A percentile compares a stretch with the other conserved stretches of the same genome.
These are phyloP conservation scores for Colletotrichum sp. DNA, from an alignment of 2,329 filamentous ascomycete genomes.

Conservation along the genomic window DNA sequence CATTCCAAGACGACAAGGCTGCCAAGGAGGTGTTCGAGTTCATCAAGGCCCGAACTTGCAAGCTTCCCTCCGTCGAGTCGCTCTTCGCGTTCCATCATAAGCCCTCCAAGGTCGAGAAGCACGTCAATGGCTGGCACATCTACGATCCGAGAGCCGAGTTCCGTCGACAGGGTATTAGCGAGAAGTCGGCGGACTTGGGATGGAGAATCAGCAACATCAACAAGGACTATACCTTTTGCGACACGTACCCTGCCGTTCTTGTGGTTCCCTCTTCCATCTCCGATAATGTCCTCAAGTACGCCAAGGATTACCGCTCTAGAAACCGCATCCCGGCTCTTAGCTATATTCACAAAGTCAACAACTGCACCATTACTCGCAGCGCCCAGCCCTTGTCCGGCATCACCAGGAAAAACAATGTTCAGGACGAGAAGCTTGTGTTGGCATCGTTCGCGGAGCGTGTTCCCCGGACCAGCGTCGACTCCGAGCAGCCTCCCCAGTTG, in stretches of 20 bases:
- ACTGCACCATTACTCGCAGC: conserved; percentile 94
- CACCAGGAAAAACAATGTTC: conserved; percentile 86
- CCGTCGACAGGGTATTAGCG: conserved; percentile 83
- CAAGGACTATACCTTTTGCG: conserved; percentile 85
- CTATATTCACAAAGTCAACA: conserved; percentile 96
- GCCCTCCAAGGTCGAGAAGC: conserved; percentile 74
- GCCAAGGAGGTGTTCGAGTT: conserved; percentile 89
- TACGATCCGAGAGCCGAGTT: conserved; percentile 90
- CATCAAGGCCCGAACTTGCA: conserved; percentile 82
- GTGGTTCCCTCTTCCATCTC: conserved; percentile 89
- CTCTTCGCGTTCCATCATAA: conserved; percentile 90
- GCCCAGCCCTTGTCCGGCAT: conserved; percentile 92
- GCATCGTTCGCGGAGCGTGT: conserved; percentile 84
- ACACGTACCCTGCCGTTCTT: conserved; percentile 87
- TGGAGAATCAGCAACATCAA: conserved; percentile 96
- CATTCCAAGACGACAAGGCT: conserved; percentile 75
- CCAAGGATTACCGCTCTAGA: conserved; percentile 85
- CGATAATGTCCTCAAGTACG: conserved; percentile 97
- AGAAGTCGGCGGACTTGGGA: conserved; percentile 76
- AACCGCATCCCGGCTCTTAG: conserved; percentile 87
- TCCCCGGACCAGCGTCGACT: conserved; percentile 37
- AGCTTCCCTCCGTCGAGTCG: conserved; percentile 81
- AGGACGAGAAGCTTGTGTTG: conserved; percentile 92
- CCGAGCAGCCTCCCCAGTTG: conserved; percentile 49
- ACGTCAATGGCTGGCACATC: conserved; percentile 79